These are phyloP conservation scores for Kurtzmaniella fragi DNA, from an alignment of 805 yeast species.

Conservation along the genomic window DNA sequence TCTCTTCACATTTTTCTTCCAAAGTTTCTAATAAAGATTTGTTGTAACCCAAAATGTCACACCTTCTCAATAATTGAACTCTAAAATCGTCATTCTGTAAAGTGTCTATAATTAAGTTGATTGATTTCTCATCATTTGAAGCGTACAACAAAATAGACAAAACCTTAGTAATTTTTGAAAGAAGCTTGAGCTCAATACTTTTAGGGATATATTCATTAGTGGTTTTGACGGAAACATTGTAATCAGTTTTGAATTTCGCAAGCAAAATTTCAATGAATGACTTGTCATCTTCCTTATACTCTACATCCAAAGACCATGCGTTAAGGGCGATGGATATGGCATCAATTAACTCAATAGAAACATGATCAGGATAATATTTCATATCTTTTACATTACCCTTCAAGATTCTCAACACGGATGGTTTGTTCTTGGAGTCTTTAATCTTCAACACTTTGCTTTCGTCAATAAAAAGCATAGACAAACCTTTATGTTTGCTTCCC, in stretches of 20 bases:
- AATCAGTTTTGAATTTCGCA: slow-evolving; percentile 20
- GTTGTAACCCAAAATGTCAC: slow-evolving; percentile 35
- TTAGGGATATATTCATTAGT: slow-evolving; percentile 23
- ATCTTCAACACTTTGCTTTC: slow-evolving; percentile 47
- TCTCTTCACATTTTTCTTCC: slow-evolving; percentile 39
- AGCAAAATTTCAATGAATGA: slow-evolving; percentile 42
- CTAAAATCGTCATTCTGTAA: slow-evolving; percentile 32
- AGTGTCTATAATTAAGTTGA: slow-evolving; percentile 36
- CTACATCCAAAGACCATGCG: slow-evolving; percentile 62
- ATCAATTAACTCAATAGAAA: slow-evolving; percentile 65
- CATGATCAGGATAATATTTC: slow-evolving; percentile 52
- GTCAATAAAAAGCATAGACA: slow-evolving; percentile 65
- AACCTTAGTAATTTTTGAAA: slow-evolving; percentile 69
- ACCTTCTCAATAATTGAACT: slow-evolving; percentile 2
- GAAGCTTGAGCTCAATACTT: slow-evolving; percentile 53
- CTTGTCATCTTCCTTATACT: slow-evolving; percentile 46
- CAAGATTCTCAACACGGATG: slow-evolving; percentile 50
- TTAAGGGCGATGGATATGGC: slow-evolving; percentile 71
- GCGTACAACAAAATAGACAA: slow-evolving; percentile 68
- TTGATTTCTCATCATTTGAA: slow-evolving; percentile 39
- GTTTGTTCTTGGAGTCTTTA: slow-evolving; percentile 15
- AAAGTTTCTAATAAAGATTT: slow-evolving; percentile 42
- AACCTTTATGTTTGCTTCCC: slow-evolving; percentile 72
- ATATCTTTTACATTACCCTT: slow-evolving; percentile 51
- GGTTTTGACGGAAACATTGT: neutral